These are phyloP conservation scores for Fistulinella cinereoalba DNA, from an alignment of 1,284 basidiomycete species.

Conservation along the genomic window DNA sequence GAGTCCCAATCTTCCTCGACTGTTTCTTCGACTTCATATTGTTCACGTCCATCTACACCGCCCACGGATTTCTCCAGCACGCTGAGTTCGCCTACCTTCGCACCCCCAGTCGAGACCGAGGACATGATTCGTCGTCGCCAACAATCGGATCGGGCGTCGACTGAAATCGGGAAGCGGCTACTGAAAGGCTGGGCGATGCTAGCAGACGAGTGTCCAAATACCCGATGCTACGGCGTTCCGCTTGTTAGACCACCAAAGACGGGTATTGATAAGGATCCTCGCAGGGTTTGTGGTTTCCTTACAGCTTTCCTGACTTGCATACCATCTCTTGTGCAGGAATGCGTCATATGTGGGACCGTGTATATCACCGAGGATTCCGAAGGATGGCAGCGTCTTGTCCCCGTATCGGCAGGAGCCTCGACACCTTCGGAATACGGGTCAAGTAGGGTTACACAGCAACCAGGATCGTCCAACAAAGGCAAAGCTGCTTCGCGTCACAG, in stretches of 20 bases:
- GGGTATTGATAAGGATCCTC: constrained; percentile 56
- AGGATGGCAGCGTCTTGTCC: constrained; percentile 49
- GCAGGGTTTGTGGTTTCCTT: constrained; percentile 48
- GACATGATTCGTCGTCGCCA: constrained; percentile 64
- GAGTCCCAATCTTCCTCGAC: constrained; percentile 43
- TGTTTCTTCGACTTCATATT: constrained; percentile 45
- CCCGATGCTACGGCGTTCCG: constrained; percentile 66
- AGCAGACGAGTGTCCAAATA: constrained; percentile 73
- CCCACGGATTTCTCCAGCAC: constrained; percentile 66
- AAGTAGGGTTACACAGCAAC: constrained; percentile 6
- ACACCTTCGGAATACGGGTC: constrained; percentile 5
- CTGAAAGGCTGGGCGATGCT: constrained; percentile 84
- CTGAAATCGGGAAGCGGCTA: constrained; percentile 72
- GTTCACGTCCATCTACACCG: constrained; percentile 66
- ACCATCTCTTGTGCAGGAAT: constrained; percentile 52
- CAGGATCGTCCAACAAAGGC: constrained; percentile 9
- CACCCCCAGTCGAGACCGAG: constrained; percentile 58
- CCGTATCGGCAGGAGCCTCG: constrained; percentile 20
- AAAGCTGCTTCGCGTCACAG: constrained; percentile 18
- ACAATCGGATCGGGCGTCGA: constrained; percentile 76
- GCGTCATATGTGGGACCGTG: constrained; percentile 66
- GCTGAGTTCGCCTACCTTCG: constrained; percentile 59
- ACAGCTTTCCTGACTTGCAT: constrained; percentile 2
- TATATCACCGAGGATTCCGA: constrained; percentile 57
- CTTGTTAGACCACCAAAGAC: constrained; percentile 69